A percentile compares a stretch with the other conserved stretches of the same genome.
phyloP scores from a whole-genome alignment of 345 rosid species.

The Salix suchowensis region DNA sequence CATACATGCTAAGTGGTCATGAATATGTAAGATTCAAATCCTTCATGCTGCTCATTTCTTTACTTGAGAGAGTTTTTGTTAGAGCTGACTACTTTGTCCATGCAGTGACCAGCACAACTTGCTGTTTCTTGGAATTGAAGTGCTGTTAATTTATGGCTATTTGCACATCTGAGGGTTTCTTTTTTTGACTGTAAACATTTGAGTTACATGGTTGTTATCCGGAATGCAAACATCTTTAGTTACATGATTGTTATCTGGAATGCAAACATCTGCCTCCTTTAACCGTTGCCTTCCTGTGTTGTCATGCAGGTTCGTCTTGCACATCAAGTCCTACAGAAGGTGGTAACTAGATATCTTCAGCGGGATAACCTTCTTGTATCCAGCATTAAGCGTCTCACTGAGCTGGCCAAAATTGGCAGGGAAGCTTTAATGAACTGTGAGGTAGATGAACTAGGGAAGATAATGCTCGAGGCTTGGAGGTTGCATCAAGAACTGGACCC shows the following conservation, averaged over 20 bases:
- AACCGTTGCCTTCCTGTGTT: background rate
- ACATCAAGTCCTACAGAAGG: constrained; percentile 88
- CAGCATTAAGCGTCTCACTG: constrained; percentile 78
- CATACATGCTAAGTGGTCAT: background rate
- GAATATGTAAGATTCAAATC: background rate
- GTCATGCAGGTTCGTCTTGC: constrained; percentile 80
- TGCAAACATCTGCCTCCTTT: background rate
- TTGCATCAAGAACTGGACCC: constrained; percentile 97
- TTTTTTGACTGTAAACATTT: background rate
- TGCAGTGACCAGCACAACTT: no score
- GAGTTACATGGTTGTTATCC: background rate
- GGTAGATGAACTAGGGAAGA: constrained; percentile 72
- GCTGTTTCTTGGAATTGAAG: no score
- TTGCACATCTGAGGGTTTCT: background rate
- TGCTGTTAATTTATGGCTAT: no score
- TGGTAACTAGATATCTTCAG: constrained; percentile 71
- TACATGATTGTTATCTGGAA: background rate
- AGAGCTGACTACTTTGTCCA: no score
- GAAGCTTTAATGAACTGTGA: constrained; percentile 89
- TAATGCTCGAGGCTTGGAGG: constrained; percentile 91
- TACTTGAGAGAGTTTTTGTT: background rate
- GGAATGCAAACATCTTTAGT: background rate
- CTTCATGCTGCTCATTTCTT: background rate
- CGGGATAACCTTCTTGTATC: constrained; percentile 78
- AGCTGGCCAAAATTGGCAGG: constrained; percentile 78